Evolutionary conservation across 2,329 filamentous ascomycete species (phyloP), one percentile per base, ranked within the genome.

Genomic region (Rhinocladiella similis): DNA sequence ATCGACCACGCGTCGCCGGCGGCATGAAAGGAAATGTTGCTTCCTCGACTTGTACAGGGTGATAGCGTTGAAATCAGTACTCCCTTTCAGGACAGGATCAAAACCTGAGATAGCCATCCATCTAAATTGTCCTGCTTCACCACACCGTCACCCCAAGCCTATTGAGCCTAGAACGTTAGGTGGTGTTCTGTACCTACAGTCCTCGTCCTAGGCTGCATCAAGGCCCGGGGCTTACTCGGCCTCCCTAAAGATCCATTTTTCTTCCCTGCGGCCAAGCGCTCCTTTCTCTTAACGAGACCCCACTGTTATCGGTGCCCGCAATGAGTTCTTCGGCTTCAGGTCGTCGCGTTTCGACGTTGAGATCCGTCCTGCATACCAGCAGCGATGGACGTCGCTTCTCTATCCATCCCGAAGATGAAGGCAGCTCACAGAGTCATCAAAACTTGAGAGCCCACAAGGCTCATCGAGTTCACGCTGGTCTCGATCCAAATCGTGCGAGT

Each of bases 401-500:
- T 35, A 33, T 62, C 19, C 57, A 62, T 22, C 50, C 54, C 29
- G 56, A 60, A 53, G 41, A 56, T 36, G 91, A 96, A 78, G 81
- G 86, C 64, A 85, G 83, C 68, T 96, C 91, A 67, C 88, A 89
- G 72, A 88, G 91, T 69, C 92, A 97, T 74, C 84, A 88, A 62
- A 89, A 95, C 71, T 96, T 97, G 77, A 89, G 92, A 67, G 85
- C 86, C 70, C 90, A 90, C 63, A 92, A 96, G 75, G 90, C 94
- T 73, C 92, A 92, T 77, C 86, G 90, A 70, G 88, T 90, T 47
- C 92, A 97, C 73, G 91, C 92, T 58, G 93, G 92, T 66, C 87
- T 97, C 63, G 92, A 97, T 69, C 88, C 91, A 53, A 89, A 86
- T 59, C 85, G 91, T 72, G 89, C 91, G 43, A 95, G 90, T 14